phyloP scores from a whole-genome alignment of 2,329 filamentous ascomycete genomes.

The Tympanopsis confertula region DNA sequence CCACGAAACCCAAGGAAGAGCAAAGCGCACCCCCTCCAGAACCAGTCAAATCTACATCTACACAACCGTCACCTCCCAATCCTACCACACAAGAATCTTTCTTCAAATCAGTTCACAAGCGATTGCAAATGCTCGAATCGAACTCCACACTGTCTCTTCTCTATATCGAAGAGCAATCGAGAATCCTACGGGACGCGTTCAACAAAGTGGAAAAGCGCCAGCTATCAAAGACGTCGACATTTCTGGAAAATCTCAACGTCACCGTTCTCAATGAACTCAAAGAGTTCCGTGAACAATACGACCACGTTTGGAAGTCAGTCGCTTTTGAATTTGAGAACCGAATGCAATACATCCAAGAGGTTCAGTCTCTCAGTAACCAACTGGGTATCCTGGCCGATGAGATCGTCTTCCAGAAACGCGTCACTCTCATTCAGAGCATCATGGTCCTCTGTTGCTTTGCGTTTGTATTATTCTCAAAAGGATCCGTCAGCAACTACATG shows the following conservation, averaged over 20 bases:
- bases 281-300: conserved; percentile 50
- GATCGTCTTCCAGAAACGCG: conserved; percentile 34
- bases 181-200: conserved; percentile 56
- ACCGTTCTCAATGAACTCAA: conserved; percentile 50
- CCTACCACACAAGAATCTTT: conserved; percentile 61
- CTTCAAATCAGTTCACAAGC: conserved; percentile 61
- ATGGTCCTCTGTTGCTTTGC: conserved; percentile 51
- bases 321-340: conserved; percentile 53
- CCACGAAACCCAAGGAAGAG: not conserved
- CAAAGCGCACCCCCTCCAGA: not conserved
- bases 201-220: conserved; percentile 57
- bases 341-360: conserved; percentile 46
- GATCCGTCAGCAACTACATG: not conserved
- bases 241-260: conserved; percentile 48
- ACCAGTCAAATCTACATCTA: conserved; percentile 4
- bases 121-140: conserved; percentile 52
- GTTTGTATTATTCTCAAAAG: conserved; percentile 39
- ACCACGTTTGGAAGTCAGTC: conserved; percentile 60
- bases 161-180: conserved; percentile 63
- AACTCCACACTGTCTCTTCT: conserved; percentile 57
- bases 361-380: conserved; percentile 44
- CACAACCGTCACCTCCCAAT: conserved; percentile 22
- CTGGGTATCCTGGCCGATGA: conserved; percentile 55
- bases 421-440: conserved; percentile 55
- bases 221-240: conserved; percentile 47